Percentiles rank a stretch among this genome's conserved stretches.
Conservation (phyloP, 495 filamentous ascomycete species). For the Talaromyces wortmannii region DNA sequence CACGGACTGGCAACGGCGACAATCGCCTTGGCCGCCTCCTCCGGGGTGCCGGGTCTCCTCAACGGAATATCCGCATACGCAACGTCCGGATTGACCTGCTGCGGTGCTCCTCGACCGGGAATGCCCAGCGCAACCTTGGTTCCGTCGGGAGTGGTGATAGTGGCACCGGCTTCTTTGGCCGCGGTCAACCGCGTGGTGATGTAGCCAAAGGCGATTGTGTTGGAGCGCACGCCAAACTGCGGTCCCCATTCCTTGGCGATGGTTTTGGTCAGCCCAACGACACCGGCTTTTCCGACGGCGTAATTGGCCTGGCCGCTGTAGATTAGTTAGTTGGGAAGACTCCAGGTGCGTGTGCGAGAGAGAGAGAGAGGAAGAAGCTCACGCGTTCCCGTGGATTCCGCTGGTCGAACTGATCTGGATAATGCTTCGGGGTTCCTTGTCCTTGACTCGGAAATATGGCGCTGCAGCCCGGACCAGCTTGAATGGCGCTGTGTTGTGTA, state of each 20-base stretch:
- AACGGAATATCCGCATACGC: conserved; percentile 66
- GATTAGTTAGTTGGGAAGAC: too few species aligned
- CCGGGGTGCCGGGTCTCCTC: conserved; percentile 64
- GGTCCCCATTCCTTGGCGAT: conserved; percentile 94
- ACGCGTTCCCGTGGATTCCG: conserved; percentile 78
- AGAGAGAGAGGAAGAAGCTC: conserved; percentile 9
- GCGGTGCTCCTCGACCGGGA: conserved; percentile 37
- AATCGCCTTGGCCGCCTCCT: conserved; percentile 73
- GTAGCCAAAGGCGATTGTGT: conserved; percentile 76
- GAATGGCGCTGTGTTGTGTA: conserved; percentile 80
- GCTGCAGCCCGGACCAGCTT: conserved; percentile 71
- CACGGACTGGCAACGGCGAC: conserved; percentile 73
- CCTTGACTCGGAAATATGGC: conserved; percentile 80
- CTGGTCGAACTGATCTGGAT: conserved; percentile 77
- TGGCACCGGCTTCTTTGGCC: conserved; percentile 73
- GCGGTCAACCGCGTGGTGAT: conserved; percentile 72
- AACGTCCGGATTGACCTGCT: conserved; percentile 19
- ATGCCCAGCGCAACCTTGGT: conserved; percentile 75
- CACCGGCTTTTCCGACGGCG: conserved; percentile 72
- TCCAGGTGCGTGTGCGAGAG: neutral
- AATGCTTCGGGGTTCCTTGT: conserved; percentile 69
- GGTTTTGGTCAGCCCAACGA: conserved; percentile 72
- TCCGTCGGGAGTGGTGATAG: conserved; percentile 67
- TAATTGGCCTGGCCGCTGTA: conserved; percentile 74
- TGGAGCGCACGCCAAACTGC: conserved; percentile 71